Evolutionary conservation across 768 basidiomycete genomes (phyloP).

Genomic region (Albatrellus ellisii): DNA sequence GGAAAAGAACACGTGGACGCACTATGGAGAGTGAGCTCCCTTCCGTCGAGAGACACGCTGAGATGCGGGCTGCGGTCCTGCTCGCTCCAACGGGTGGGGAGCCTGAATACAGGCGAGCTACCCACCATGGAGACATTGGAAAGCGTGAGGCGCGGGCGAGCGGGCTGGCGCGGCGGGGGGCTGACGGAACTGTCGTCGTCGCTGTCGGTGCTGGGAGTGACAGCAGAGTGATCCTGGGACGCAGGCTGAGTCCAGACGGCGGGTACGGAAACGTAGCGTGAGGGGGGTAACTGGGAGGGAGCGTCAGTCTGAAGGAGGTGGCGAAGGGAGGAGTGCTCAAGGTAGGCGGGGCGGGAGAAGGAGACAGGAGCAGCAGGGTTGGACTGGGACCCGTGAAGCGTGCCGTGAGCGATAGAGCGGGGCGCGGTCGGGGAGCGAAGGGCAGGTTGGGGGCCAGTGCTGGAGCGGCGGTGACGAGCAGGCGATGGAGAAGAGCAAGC

Average conservation of each 20-base stretch:
- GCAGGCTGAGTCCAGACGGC: slow-evolving; percentile 4
- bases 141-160: slow-evolving; percentile 10
- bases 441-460: slow-evolving; percentile 20
- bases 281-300: slow-evolving; percentile 25
- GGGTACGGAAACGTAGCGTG: slow-evolving; percentile 8
- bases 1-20: slow-evolving; percentile 8
- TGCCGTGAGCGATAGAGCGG: slow-evolving; percentile 17
- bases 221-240: slow-evolving; percentile 32
- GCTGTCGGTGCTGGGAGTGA: slow-evolving; percentile 11
- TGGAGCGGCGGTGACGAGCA: slow-evolving; percentile 33
- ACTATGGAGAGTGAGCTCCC: slow-evolving; percentile 66
- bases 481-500: slow-evolving; percentile 32
- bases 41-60: slow-evolving; percentile 54
- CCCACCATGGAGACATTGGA: slow-evolving; percentile 11
- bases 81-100: slow-evolving; percentile 76
- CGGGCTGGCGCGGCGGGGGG: slow-evolving; percentile 9
- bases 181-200: slow-evolving; percentile 15
- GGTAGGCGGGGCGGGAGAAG: slow-evolving; percentile 60
- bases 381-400: slow-evolving; percentile 19
- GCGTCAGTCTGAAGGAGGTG: slow-evolving; percentile 49
- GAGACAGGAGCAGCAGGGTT: slow-evolving; percentile 21
- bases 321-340: slow-evolving; percentile 65
- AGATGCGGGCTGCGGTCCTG: slow-evolving; percentile 45
- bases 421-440: slow-evolving; percentile 7
- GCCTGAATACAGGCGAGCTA: slow-evolving; percentile 26